Conservation (phyloP, 805 yeast species). For the Ascoidea asiatica region DNA sequence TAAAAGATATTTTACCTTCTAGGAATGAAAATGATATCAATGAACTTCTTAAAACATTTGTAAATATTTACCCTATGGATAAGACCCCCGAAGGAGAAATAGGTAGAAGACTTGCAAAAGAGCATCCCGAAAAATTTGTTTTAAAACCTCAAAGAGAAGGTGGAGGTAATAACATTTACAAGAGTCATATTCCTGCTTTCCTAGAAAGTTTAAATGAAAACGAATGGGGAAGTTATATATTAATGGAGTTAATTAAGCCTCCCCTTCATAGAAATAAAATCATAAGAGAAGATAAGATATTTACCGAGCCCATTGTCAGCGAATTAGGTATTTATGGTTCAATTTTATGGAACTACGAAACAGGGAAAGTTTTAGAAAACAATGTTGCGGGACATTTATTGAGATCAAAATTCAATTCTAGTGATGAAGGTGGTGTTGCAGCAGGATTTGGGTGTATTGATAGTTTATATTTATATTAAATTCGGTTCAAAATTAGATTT, state of each 20-base stretch:
- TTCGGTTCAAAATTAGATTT: background rate
- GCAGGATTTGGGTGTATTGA: slow-evolving; percentile 98
- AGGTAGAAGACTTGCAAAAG: slow-evolving; percentile 58
- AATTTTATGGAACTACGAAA: slow-evolving; percentile 52
- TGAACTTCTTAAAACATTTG: slow-evolving; percentile 48
- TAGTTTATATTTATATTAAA: slow-evolving; percentile 42
- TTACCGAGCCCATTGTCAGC: slow-evolving; percentile 65
- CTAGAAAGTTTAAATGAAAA: slow-evolving; percentile 42
- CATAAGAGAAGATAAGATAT: slow-evolving; percentile 48
- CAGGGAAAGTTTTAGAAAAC: slow-evolving; percentile 45
- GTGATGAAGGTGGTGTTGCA: slow-evolving; percentile 97
- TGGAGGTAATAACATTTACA: slow-evolving; percentile 92
- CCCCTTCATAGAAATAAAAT: slow-evolving; percentile 57
- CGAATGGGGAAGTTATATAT: slow-evolving; percentile 82
- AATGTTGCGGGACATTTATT: slow-evolving; percentile 72
- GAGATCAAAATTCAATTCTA: slow-evolving; percentile 74
- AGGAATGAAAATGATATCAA: slow-evolving; percentile 12
- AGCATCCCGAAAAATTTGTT: slow-evolving; percentile 58
- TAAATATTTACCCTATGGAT: slow-evolving; percentile 79
- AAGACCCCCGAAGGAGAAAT: slow-evolving; percentile 41
- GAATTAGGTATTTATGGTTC: slow-evolving; percentile 91
- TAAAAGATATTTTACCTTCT: slow-evolving; percentile 32
- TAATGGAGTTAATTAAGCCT: slow-evolving; percentile 89
- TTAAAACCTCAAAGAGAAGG: slow-evolving; percentile 98
- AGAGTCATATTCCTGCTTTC: slow-evolving; percentile 70